A percentile compares a stretch with the other conserved stretches of the same genome.
Evolutionary conservation across 176 grass and related monocot genomes (phyloP).

Genomic region (Alloteropsis semialata): DNA sequence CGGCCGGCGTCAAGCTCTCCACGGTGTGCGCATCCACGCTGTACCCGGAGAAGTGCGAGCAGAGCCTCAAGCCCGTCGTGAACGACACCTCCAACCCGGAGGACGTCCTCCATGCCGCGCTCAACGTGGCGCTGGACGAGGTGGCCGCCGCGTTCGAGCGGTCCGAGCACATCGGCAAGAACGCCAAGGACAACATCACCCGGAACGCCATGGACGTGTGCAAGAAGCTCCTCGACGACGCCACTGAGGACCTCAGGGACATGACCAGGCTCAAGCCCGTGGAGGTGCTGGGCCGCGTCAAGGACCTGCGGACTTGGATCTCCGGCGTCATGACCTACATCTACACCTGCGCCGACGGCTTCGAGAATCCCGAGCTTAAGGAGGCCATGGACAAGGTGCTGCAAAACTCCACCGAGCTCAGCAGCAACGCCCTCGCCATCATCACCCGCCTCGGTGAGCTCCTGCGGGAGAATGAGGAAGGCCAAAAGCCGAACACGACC

Average conservation of each 20-base stretch:
- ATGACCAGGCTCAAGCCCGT: conserved; percentile 35
- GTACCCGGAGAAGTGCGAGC: conserved; percentile 69
- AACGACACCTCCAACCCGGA: conserved; percentile 42
- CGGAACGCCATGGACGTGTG: conserved; percentile 51
- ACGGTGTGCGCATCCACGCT: conserved; percentile 63
- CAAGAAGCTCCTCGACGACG: conserved; percentile 69
- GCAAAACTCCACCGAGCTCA: conserved; percentile 71
- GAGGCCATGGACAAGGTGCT: conserved; percentile 67
- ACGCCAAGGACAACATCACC: conserved; percentile 29
- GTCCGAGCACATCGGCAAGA: conserved; percentile 43
- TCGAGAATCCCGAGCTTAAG: conserved; percentile 61
- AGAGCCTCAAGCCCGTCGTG: conserved; percentile 40
- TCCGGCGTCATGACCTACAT: conserved; percentile 62
- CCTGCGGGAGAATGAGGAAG: not conserved
- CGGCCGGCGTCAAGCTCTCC: conserved; percentile 38
- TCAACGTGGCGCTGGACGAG: conserved; percentile 52
- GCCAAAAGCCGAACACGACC: not conserved
- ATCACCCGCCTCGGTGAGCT: conserved; percentile 47
- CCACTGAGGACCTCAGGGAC: conserved; percentile 44
- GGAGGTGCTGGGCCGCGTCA: conserved; percentile 18
- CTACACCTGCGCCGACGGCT: conserved; percentile 81
- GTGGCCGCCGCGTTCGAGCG: conserved; percentile 27
- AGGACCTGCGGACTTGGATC: conserved; percentile 67
- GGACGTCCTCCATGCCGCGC: conserved; percentile 44
- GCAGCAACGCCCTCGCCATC: conserved; percentile 87